Base-by-base conservation (phyloP, 768 basidiomycete species). In the Mycena capillaripes region DNA sequence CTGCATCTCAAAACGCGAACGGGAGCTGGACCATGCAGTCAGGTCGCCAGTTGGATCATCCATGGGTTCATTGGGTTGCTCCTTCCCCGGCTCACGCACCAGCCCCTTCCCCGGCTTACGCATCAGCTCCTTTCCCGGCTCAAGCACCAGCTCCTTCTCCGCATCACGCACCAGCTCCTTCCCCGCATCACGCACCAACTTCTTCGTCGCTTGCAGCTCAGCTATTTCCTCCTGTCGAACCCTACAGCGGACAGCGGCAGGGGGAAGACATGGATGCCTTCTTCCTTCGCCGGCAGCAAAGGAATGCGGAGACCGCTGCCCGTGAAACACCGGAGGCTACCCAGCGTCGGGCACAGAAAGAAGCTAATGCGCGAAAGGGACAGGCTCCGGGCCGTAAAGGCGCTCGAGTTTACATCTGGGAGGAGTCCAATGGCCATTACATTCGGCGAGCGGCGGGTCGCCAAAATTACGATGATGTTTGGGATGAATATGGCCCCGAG, bases 211-310 rank as follows among this genome's bases (percentile, higher is more conserved):
- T 16, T 38, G 4, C 38, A 2, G 2, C 16, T 17, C 42, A 44
- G 19, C 55, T 42, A 10, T 69, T 61, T 11, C 68, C 68, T n/a
- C 50, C 60, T 19, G 68, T 69, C 4, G 59, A 55, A 17, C 59
- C 2, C 2, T 1, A 36, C 9, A 55, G 50, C n/a, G 40, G 52
- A 2, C 68, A 69, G 16, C 19, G 30, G 0, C 19, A 23, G 25
- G 60, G 53, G 5, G 59, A 69, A 36, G 7, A 2, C 12, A 62
- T 61, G 53, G 8, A 30, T 5, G 40, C 11, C 1, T 69, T 62
- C 30, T 62, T 69, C n/a, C 3, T 7, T 5, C 36, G 52, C 3
- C 36, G 67, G 59, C 19, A 16, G 2, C 10, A 44, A 21, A 44
- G 19, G 16, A 44, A 44, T 7, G 19, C 14, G 1, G 6, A 59